These are phyloP conservation scores for Elsinoe batatas DNA, from an alignment of 2,329 filamentous ascomycete genomes.

Conservation along the genomic window DNA sequence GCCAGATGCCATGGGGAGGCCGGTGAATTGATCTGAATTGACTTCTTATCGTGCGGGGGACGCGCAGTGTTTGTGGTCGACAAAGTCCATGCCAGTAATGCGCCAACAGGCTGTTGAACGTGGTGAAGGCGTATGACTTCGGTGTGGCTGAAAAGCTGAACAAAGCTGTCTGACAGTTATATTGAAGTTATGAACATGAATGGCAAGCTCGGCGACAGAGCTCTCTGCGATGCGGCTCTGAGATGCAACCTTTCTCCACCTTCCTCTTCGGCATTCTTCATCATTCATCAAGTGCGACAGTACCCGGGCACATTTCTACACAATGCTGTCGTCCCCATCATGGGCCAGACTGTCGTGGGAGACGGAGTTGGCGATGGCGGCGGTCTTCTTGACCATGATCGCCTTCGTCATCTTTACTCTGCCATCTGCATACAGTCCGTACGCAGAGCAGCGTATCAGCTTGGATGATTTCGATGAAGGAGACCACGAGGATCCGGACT, in stretches of 20 bases:
- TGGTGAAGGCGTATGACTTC: background rate
- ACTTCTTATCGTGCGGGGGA: constrained; percentile 12
- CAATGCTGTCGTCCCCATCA: constrained; percentile 22
- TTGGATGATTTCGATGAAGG: constrained; percentile 23
- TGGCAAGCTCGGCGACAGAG: background rate
- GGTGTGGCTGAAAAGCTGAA: too few relatives aligned
- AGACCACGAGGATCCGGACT: constrained; percentile 21
- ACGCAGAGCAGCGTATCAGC: constrained; percentile 21
- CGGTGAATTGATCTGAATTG: background rate
- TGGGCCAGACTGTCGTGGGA: constrained; percentile 25
- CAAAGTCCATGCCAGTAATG: constrained; percentile 22
- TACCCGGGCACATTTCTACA: constrained; percentile 4
- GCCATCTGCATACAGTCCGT: constrained; percentile 43
- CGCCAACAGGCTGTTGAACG: background rate
- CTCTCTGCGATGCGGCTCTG: constrained; percentile 5
- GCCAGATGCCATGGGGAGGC: constrained; percentile 33
- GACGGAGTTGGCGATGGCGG: constrained; percentile 31
- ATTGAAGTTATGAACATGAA: background rate
- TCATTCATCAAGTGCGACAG: background rate
- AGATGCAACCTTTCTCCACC: background rate
- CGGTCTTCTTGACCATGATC: constrained; percentile 37
- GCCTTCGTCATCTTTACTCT: constrained; percentile 43
- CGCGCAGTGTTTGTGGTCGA: background rate
- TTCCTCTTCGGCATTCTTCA: background rate
- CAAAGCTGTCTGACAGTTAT: too few relatives aligned